These are phyloP conservation scores for Prunus yedoensis DNA, from an alignment of 331 rosid genomes.

Conservation along the genomic window DNA sequence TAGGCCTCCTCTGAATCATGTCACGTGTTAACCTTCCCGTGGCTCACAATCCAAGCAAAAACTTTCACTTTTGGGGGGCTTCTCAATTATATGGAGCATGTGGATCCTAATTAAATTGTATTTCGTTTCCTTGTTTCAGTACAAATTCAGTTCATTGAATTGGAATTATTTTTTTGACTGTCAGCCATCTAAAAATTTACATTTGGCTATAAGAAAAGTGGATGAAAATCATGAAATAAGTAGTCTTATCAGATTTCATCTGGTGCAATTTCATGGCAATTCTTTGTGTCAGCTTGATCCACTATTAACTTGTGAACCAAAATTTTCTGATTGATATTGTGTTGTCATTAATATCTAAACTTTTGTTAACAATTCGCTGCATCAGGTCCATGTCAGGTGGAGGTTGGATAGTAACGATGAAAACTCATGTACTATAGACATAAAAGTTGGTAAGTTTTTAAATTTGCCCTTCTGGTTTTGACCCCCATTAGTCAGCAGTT, in stretches of 20 bases:
- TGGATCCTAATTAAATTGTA: neutral
- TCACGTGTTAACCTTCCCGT: too few species aligned
- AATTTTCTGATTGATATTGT: neutral
- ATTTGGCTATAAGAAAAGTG: neutral
- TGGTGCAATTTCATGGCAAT: neutral
- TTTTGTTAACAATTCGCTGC: constrained; percentile 3
- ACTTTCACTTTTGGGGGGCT: too few species aligned
- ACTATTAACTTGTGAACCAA: neutral
- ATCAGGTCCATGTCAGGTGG: constrained; percentile 90
- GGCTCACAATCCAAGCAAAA: too few species aligned
- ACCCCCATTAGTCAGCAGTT: neutral
- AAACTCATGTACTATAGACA: constrained; percentile 65
- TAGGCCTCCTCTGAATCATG: too few species aligned
- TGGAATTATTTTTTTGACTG: neutral
- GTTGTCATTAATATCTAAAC: neutral
- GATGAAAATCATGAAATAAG: neutral
- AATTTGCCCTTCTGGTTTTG: neutral
- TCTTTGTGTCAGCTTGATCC: neutral
- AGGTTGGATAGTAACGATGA: constrained; percentile 49
- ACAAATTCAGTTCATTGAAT: neutral
- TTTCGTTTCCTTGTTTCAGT: too few species aligned
- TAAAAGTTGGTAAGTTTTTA: constrained; percentile 77
- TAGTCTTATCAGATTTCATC: neutral
- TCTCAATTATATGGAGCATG: neutral
- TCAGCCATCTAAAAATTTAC: neutral